Evolutionary conservation across 1,139 yeast species (phyloP).

Genomic region (Meyerozyma guilliermondii): DNA sequence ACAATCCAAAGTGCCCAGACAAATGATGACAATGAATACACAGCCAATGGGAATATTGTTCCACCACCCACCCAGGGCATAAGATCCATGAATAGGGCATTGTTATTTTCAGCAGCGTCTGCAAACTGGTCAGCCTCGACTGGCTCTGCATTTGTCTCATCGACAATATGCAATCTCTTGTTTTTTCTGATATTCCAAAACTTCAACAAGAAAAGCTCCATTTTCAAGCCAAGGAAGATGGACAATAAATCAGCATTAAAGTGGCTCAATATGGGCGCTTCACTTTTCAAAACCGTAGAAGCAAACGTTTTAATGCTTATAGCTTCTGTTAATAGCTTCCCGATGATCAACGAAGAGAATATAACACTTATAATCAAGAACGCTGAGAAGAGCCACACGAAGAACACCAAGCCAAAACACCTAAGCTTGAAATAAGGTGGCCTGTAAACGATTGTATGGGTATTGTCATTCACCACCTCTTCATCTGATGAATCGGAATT

Average conservation of each 20-base stretch:
- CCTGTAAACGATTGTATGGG: conserved; percentile 74
- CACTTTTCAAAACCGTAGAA: background rate
- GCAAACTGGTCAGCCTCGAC: background rate
- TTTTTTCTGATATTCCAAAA: background rate
- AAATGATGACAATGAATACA: background rate
- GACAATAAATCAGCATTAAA: conserved; percentile 18
- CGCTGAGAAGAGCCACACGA: conserved; percentile 70
- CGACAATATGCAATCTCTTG: background rate
- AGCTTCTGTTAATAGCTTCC: conserved; percentile 20
- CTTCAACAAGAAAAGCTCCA: conserved; percentile 9
- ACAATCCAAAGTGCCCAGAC: conserved; percentile 19
- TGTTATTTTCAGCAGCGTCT: background rate
- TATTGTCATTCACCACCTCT: conserved; percentile 41
- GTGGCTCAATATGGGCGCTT: background rate
- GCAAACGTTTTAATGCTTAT: background rate
- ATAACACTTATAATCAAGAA: conserved; percentile 35
- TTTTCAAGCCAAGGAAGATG: conserved; percentile 17
- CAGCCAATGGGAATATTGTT: background rate
- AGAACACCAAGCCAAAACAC: conserved; percentile 48
- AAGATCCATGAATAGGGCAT: background rate
- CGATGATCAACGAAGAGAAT: conserved; percentile 31
- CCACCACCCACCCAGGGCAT: background rate
- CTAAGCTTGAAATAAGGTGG: conserved; percentile 74
- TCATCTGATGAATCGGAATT: conserved; percentile 45
- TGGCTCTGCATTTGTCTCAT: background rate